Evolutionary conservation across 1,139 yeast species (phyloP).

Genomic region (Suhomyces bolitotheri): DNA sequence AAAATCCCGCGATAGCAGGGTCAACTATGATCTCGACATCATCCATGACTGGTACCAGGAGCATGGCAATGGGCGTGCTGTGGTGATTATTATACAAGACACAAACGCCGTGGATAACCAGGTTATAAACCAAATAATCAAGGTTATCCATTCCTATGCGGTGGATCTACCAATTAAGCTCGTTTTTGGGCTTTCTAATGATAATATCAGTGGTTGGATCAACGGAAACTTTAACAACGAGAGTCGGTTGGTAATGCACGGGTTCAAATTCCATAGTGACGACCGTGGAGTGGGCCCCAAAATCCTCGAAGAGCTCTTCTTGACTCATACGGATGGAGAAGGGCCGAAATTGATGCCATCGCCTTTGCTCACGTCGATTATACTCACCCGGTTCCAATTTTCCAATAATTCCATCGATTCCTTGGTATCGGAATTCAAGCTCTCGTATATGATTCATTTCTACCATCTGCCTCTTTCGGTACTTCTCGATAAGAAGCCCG

Average conservation of each 20-base stretch:
- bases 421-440: slow-evolving; percentile 53
- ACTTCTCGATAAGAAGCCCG: slow-evolving; percentile 18
- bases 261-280: slow-evolving; percentile 46
- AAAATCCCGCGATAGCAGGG: slow-evolving; percentile 28
- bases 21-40: slow-evolving; percentile 55
- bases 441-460: slow-evolving; percentile 69
- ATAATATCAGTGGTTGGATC: slow-evolving; percentile 41
- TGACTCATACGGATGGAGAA: slow-evolving; percentile 18
- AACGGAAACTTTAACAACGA: slow-evolving; percentile 35
- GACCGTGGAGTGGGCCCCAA: slow-evolving; percentile 44
- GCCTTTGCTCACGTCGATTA: slow-evolving; percentile 34
- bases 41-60: slow-evolving; percentile 46
- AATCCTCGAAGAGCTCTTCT: slow-evolving; percentile 37
- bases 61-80: slow-evolving; percentile 17
- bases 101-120: slow-evolving; percentile 57
- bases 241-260: slow-evolving; percentile 33
- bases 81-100: slow-evolving; percentile 60
- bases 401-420: slow-evolving; percentile 55
- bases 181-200: slow-evolving; percentile 57
- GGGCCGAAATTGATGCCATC: slow-evolving; percentile 15
- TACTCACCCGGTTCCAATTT: slow-evolving; percentile 39
- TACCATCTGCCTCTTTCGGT: slow-evolving; percentile 67
- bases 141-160: slow-evolving; percentile 42
- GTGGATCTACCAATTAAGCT: slow-evolving; percentile 44
- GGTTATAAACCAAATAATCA: slow-evolving; percentile 52